phyloP scores from a whole-genome alignment of 2,329 filamentous ascomycete species.

The Corynespora cassiicola region DNA sequence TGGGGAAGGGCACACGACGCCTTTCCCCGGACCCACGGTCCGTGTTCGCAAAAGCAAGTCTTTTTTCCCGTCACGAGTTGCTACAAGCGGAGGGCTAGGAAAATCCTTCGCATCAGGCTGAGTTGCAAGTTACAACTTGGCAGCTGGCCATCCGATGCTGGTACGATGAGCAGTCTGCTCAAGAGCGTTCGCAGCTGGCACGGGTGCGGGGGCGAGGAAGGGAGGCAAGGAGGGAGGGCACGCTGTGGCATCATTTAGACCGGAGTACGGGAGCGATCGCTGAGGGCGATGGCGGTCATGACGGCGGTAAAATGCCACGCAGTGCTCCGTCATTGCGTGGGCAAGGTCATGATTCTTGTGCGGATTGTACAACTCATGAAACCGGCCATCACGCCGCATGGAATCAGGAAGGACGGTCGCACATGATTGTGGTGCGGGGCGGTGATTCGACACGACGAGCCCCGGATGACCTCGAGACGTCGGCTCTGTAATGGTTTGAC shows the following conservation, averaged over 20 bases:
- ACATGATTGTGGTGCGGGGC: slow-evolving; percentile 43
- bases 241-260: no score
- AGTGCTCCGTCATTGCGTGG: slow-evolving; percentile 20
- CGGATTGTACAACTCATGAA: slow-evolving; percentile 49
- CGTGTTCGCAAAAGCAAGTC: slow-evolving; percentile 21
- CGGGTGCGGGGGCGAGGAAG: no score
- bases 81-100: slow-evolving; percentile 1
- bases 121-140: no score
- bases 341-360: slow-evolving; percentile 26
- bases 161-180: no score
- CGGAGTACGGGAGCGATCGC: slow-evolving; percentile 18
- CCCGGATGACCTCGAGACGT: slow-evolving; percentile 45
- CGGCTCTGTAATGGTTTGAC: slow-evolving; percentile 32
- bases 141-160: no score
- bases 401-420: slow-evolving; percentile 31
- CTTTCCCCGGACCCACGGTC: slow-evolving; percentile 32
- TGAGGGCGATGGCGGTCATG: slow-evolving; percentile 5
- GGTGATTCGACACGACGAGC: slow-evolving; percentile 38
- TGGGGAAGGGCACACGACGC: slow-evolving; percentile 23
- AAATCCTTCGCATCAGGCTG: no score
- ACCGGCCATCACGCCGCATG: slow-evolving; percentile 43
- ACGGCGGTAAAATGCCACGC: slow-evolving; percentile 15
- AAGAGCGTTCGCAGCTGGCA: no score
- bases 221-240: no score
- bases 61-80: slow-evolving; percentile 20